Evolutionary conservation across 495 filamentous ascomycete genomes (phyloP).

Genomic region (Neurospora sp.): DNA sequence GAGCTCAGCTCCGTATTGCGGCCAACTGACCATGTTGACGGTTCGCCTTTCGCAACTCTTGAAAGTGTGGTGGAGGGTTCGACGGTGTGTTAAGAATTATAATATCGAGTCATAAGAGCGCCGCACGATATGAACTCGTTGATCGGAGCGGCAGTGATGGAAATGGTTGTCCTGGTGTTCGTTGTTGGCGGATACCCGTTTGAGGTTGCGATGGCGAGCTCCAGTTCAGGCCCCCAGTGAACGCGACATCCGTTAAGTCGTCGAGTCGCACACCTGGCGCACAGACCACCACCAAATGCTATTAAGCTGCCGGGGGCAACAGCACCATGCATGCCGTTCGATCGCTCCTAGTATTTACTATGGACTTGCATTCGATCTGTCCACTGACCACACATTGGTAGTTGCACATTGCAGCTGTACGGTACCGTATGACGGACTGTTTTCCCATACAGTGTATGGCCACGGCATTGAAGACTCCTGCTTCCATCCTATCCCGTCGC

Average conservation of each 20-base stretch:
- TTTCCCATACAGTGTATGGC: neutral
- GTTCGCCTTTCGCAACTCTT: neutral
- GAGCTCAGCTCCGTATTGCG: neutral
- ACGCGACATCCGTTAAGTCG: neutral
- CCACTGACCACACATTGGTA: neutral
- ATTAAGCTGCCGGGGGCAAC: neutral
- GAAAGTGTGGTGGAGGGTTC: neutral
- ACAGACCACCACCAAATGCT: neutral
- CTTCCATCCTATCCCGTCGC: neutral
- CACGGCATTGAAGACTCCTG: neutral
- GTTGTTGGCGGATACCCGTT: neutral
- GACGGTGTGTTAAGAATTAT: too few relatives aligned
- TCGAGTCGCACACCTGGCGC: neutral
- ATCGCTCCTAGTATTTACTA: neutral
- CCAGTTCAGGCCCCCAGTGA: neutral
- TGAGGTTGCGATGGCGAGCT: neutral
- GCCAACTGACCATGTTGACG: conserved; percentile 18
- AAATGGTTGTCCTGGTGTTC: neutral
- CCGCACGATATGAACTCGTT: neutral
- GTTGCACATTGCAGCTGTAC: neutral
- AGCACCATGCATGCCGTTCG: neutral
- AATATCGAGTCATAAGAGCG: neutral
- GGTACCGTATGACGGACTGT: neutral
- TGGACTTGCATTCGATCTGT: neutral
- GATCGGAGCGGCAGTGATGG: neutral